Evolutionary conservation across 2,329 filamentous ascomycete species (phyloP).

Genomic region (Phialophora expanda): DNA sequence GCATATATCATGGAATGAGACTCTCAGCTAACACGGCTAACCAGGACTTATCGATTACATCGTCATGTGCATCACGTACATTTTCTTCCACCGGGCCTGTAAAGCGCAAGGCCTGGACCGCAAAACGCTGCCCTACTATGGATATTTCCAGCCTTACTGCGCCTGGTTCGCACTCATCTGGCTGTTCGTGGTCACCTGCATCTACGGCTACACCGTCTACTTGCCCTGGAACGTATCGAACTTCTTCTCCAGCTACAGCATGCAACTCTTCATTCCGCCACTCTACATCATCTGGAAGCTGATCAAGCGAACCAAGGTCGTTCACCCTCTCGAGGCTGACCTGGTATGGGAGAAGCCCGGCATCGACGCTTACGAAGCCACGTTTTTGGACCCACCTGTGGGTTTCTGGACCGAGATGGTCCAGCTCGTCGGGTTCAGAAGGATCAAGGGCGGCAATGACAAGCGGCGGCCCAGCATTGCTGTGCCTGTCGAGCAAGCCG

Average conservation of each 20-base stretch:
- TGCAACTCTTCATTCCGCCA: constrained; percentile 29
- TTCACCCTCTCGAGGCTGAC: constrained; percentile 47
- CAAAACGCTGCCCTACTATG: constrained; percentile 61
- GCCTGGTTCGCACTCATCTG: constrained; percentile 50
- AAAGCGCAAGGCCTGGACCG: constrained; percentile 60
- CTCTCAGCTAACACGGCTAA: neutral
- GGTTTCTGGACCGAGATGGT: constrained; percentile 39
- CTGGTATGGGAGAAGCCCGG: constrained; percentile 66
- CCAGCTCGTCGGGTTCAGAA: constrained; percentile 35
- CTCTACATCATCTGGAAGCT: constrained; percentile 33
- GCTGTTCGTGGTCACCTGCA: constrained; percentile 70
- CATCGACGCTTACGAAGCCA: constrained; percentile 64
- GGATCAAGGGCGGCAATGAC: constrained; percentile 20
- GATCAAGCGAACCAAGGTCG: constrained; percentile 41
- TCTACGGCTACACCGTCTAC: constrained; percentile 75
- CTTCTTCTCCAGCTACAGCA: constrained; percentile 63
- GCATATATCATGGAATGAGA: neutral
- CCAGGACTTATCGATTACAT: constrained; percentile 62
- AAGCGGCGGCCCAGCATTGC: constrained; percentile 1
- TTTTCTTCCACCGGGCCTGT: constrained; percentile 62
- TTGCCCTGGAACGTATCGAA: constrained; percentile 68
- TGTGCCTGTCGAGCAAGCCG: neutral
- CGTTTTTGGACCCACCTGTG: constrained; percentile 56
- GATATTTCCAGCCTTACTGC: constrained; percentile 64
- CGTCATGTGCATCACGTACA: constrained; percentile 64